phyloP scores from a whole-genome alignment of 495 filamentous ascomycete species.

The Hypoxylon cercidicola region DNA sequence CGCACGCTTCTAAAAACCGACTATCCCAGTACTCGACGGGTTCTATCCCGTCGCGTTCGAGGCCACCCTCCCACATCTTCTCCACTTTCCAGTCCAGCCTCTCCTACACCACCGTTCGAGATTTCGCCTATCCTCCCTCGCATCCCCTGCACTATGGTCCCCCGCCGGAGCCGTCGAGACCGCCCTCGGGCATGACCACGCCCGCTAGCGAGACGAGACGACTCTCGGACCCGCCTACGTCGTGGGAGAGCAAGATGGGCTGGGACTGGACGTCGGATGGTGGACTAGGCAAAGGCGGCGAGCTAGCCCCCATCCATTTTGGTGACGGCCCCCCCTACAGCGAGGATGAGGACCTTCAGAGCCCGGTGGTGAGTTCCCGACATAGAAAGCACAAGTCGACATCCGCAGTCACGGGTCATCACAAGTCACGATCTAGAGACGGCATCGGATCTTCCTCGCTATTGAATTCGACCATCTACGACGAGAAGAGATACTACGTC shows the following conservation, averaged over 20 bases:
- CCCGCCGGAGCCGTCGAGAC: constrained; percentile 73
- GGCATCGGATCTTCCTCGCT: constrained; percentile 54
- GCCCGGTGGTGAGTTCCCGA: constrained; percentile 80
- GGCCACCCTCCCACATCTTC: constrained; percentile 80
- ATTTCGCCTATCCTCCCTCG: constrained; percentile 88
- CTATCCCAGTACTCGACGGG: constrained; percentile 74
- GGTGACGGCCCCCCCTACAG: constrained; percentile 95
- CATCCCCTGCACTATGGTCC: constrained; percentile 96
- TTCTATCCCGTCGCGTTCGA: constrained; percentile 75
- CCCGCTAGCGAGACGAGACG: constrained; percentile 84
- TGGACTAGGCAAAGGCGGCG: constrained; percentile 60
- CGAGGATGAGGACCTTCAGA: constrained; percentile 95
- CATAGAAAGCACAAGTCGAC: constrained; percentile 88
- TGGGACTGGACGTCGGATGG: constrained; percentile 64
- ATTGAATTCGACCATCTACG: constrained; percentile 55
- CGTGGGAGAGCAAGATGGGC: constrained; percentile 66
- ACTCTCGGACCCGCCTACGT: constrained; percentile 80
- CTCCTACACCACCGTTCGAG: constrained; percentile 88
- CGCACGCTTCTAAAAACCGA: constrained; percentile 76
- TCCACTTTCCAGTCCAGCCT: constrained; percentile 88
- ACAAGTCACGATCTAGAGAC: constrained; percentile 53
- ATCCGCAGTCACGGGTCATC: constrained; percentile 54
- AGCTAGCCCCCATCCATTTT: constrained; percentile 86
- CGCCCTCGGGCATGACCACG: constrained; percentile 80
- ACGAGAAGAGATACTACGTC: constrained; percentile 71